Conservation (phyloP, 129 eudicot genomes). For the Artemisia tridentata region DNA sequence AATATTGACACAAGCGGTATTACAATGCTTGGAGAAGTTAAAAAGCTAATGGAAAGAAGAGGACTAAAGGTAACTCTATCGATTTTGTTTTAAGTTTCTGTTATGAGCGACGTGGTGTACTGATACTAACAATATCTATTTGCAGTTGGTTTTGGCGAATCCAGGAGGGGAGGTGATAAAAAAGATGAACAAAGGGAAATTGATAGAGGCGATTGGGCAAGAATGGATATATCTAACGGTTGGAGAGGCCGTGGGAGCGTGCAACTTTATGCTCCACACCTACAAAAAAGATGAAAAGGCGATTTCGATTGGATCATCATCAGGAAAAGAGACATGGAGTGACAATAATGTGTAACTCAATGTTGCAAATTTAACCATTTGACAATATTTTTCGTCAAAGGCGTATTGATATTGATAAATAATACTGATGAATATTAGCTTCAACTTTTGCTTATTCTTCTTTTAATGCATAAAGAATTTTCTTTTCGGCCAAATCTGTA, state of each 20-base stretch:
- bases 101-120: not conserved
- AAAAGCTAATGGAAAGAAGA: conserved; percentile 58
- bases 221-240: conserved; percentile 85
- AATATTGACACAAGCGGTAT: conserved; percentile 91
- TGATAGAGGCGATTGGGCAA: conserved; percentile 60
- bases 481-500: not conserved
- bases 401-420: conserved; percentile 30
- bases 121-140: not conserved
- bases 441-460: conserved; percentile 1
- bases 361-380: conserved; percentile 10
- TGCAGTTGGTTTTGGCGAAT: conserved; percentile 73
- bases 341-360: conserved; percentile 48
- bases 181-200: conserved; percentile 70
- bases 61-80: conserved; percentile 59
- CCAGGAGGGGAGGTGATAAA: conserved; percentile 92
- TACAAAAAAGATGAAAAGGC: conserved; percentile 37
- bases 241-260: conserved; percentile 84
- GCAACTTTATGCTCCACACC: conserved; percentile 68
- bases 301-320: conserved; percentile 19
- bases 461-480: not conserved
- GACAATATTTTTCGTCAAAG: conserved; percentile 12
- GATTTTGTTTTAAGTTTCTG: not conserved
- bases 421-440: conserved; percentile 12
- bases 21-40: conserved; percentile 86
- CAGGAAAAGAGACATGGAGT: conserved; percentile 36